Conservation (phyloP, 75 land plant genomes). For the Azolla pinnata region DNA sequence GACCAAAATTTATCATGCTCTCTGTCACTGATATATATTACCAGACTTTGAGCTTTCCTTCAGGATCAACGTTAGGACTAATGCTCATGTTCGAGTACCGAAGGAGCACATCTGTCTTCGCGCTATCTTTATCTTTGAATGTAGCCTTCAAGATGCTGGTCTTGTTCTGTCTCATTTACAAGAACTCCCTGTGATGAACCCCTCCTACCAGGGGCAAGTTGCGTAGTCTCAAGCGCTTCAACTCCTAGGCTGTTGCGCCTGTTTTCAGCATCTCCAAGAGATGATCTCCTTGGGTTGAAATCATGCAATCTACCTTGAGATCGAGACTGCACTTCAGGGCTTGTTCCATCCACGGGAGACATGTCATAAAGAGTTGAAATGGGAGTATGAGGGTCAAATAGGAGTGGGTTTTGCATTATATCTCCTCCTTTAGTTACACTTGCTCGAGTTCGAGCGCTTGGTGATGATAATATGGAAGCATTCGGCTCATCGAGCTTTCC, state of each 20-base stretch:
- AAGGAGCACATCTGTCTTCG: slow-evolving; percentile 3
- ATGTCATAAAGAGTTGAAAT: slow-evolving; percentile 47
- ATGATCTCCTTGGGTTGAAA: neutral
- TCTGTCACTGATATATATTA: neutral
- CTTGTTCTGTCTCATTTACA: slow-evolving; percentile 20
- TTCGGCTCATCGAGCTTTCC: slow-evolving; percentile 42
- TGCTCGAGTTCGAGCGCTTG: slow-evolving; percentile 31
- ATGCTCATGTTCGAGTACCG: neutral
- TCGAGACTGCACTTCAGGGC: neutral
- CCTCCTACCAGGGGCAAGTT: slow-evolving; percentile 19
- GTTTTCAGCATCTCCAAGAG: slow-evolving; percentile 4
- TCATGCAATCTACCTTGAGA: too few relatives aligned
- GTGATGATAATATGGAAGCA: slow-evolving; percentile 35
- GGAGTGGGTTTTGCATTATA: slow-evolving; percentile 40
- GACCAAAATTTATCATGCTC: neutral
- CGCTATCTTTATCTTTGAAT: slow-evolving; percentile 21
- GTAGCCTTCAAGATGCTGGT: slow-evolving; percentile 22
- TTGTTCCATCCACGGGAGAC: slow-evolving; percentile 30
- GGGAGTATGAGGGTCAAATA: slow-evolving; percentile 35
- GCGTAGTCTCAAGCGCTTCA: slow-evolving; percentile 19
- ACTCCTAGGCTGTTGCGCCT: slow-evolving; percentile 21
- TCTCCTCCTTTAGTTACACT: slow-evolving; percentile 20
- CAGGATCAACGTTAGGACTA: neutral
- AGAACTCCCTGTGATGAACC: slow-evolving; percentile 21
- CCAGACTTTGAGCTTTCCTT: neutral